Percentiles rank a stretch among this genome's conserved stretches.
Conservation (phyloP, 2,329 filamentous ascomycete species). For the Diplocarpon rosae region DNA sequence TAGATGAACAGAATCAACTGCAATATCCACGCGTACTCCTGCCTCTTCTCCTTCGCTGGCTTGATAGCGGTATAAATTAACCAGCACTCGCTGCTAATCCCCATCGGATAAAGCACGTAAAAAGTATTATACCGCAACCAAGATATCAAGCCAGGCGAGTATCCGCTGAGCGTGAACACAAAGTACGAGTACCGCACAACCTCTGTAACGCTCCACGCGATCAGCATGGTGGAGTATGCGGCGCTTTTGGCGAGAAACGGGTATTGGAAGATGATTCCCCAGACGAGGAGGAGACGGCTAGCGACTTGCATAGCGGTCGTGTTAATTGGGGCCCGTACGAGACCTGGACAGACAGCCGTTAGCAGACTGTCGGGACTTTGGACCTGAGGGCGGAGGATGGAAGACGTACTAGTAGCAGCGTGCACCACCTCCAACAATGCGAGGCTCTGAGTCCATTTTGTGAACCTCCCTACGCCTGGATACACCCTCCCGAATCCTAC, state of each 20-base stretch:
- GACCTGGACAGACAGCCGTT: conserved; percentile 36
- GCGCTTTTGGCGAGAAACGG: conserved; percentile 49
- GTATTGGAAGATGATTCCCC: conserved; percentile 69
- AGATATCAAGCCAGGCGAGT: conserved; percentile 53
- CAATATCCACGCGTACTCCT: conserved; percentile 46
- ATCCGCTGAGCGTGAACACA: conserved; percentile 55
- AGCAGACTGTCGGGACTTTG: conserved; percentile 6
- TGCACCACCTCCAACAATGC: conserved; percentile 79
- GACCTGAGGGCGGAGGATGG: not conserved
- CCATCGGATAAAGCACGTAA: conserved; percentile 82
- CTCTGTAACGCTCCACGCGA: conserved; percentile 85
- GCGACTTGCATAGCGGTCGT: conserved; percentile 89
- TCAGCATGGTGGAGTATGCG: conserved; percentile 66
- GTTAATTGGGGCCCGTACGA: conserved; percentile 74
- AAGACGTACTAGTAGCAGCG: conserved; percentile 55
- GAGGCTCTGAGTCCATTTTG: conserved; percentile 72
- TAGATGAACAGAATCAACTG: conserved; percentile 62
- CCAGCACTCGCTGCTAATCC: conserved; percentile 78
- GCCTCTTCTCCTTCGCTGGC: conserved; percentile 42
- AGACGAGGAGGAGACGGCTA: conserved; percentile 78
- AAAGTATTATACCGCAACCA: conserved; percentile 92
- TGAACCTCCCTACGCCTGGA: conserved; percentile 51
- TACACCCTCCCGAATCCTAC: conserved; percentile 50
- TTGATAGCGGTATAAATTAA: conserved; percentile 62
- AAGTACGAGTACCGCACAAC: conserved; percentile 92